phyloP scores from a whole-genome alignment of 2,329 filamentous ascomycete species.

The Colletotrichum lupini region DNA sequence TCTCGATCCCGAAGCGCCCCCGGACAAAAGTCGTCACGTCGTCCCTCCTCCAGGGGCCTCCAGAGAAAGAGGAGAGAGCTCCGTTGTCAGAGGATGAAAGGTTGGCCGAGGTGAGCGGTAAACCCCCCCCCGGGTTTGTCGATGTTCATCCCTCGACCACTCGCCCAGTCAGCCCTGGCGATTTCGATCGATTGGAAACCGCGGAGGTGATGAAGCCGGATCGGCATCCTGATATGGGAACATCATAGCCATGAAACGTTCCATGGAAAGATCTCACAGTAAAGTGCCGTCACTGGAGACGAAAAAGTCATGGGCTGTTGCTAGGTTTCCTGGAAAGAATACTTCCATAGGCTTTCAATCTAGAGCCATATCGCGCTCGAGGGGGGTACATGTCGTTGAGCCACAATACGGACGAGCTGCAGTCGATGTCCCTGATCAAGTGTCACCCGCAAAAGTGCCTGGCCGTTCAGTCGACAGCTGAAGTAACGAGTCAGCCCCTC shows the following conservation, averaged over 20 bases:
- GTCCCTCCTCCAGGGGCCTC: neutral
- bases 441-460: conserved; percentile 9
- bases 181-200: neutral
- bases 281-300: neutral
- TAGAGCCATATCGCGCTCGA: neutral
- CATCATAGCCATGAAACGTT: neutral
- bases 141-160: neutral
- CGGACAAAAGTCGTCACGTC: neutral
- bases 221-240: neutral
- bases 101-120: neutral
- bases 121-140: neutral
- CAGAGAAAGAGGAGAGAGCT: neutral
- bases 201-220: neutral
- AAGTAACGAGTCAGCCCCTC: neutral
- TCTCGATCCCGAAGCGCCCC: conserved; percentile 21
- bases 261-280: neutral
- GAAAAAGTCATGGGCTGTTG: neutral
- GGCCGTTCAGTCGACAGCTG: neutral
- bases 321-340: neutral
- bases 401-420: neutral
- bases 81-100: neutral
- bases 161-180: neutral
- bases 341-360: neutral
- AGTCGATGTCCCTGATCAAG: conserved; percentile 16
- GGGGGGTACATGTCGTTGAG: neutral